Conservation (phyloP, 1,284 basidiomycete species). For the Puccinia triticina region DNA sequence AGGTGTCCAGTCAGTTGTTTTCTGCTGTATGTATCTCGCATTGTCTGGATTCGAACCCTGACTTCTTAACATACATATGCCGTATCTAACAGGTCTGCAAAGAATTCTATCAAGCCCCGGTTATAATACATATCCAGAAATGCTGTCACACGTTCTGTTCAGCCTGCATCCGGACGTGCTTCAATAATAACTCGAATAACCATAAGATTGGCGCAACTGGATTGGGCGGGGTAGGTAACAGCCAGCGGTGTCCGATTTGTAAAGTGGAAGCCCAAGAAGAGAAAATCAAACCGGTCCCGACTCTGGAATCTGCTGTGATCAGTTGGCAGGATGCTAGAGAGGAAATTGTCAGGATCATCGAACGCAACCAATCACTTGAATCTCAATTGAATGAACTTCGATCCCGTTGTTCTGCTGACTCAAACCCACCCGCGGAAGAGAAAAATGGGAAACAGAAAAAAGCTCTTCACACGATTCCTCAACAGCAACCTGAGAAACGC, state of each 20-base stretch:
- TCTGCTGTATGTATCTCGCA: background rate
- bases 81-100: constrained; percentile 40
- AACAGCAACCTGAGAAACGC: background rate
- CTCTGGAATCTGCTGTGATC: constrained; percentile 24
- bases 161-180: constrained; percentile 43
- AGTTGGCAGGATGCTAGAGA: constrained; percentile 45
- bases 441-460: background rate
- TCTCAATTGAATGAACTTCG: constrained; percentile 22
- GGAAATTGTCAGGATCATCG: constrained; percentile 48
- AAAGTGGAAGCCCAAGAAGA: constrained; percentile 47
- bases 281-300: constrained; percentile 51
- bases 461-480: background rate
- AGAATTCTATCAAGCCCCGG: constrained; percentile 47
- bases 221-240: constrained; percentile 49
- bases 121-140: constrained; percentile 48
- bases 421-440: background rate
- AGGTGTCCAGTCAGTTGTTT: constrained; percentile 45
- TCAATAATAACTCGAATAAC: constrained; percentile 45
- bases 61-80: background rate
- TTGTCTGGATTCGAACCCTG: background rate
- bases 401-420: background rate
- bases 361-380: constrained; percentile 9
- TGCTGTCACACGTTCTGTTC: constrained; percentile 51
- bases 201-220: constrained; percentile 46
- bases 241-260: constrained; percentile 51